phyloP scores from a whole-genome alignment of 2,329 filamentous ascomycete species.

The Berkeleyomyces rouxiae region DNA sequence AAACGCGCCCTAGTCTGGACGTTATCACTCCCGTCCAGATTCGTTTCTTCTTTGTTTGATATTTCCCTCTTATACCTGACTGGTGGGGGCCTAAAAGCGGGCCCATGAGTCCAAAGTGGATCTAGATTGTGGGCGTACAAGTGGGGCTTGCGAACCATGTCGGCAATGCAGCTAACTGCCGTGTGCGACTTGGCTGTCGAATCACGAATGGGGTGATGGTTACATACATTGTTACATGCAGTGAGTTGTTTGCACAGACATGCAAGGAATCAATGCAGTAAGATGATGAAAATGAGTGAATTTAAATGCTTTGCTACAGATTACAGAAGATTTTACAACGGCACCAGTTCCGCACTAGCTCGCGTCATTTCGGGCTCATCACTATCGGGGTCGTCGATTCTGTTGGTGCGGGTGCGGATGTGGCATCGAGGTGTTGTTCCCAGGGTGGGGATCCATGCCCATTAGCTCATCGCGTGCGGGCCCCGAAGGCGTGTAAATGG shows the following conservation, averaged over 20 bases:
- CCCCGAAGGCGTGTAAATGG: background rate
- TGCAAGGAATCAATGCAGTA: too few species aligned
- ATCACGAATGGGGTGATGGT: too few species aligned
- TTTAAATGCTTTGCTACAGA: background rate
- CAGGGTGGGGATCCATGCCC: background rate
- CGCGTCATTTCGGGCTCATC: background rate
- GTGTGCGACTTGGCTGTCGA: too few species aligned
- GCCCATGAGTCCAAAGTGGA: background rate
- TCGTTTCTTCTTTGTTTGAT: background rate
- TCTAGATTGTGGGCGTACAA: background rate
- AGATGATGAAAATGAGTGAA: background rate
- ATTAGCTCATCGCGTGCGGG: background rate
- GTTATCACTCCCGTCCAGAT: too few species aligned
- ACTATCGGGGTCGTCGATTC: background rate
- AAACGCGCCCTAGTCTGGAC: too few species aligned
- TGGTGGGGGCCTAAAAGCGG: background rate
- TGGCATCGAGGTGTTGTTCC: background rate
- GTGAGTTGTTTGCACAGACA: too few species aligned
- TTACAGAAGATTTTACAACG: background rate
- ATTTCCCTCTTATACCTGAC: background rate
- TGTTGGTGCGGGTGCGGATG: background rate
- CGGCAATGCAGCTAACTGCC: too few species aligned
- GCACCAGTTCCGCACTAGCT: background rate
- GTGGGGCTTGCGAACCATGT: background rate
- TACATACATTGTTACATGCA: too few species aligned